Evolutionary conservation across 306 rosid species (phyloP).

Genomic region (Glycyrrhiza uralensis): DNA sequence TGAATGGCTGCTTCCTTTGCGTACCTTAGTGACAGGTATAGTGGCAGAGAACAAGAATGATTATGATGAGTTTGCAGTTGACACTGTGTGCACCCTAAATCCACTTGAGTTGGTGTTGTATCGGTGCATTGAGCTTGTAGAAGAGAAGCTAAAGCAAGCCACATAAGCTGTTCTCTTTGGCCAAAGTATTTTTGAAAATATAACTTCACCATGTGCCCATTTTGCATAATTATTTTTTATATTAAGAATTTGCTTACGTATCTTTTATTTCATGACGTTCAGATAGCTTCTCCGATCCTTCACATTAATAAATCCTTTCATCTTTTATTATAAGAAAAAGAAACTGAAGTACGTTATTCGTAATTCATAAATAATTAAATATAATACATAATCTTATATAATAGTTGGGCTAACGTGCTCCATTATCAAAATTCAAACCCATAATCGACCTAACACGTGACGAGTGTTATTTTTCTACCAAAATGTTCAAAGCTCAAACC

Average conservation of each 20-base stretch:
- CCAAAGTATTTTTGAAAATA: neutral
- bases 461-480: neutral
- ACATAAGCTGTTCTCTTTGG: neutral
- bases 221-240: neutral
- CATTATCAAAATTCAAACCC: conserved; percentile 15
- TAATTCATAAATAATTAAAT: neutral
- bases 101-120: conserved; percentile 83
- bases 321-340: neutral
- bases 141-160: conserved; percentile 55
- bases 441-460: conserved; percentile 43
- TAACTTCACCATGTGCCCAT: neutral
- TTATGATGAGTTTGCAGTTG: conserved; percentile 42
- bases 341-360: too few species aligned
- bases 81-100: conserved; percentile 55
- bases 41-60: conserved; percentile 37
- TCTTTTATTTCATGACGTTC: neutral
- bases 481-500: neutral
- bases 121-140: conserved; percentile 85
- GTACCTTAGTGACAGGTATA: conserved; percentile 39
- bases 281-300: neutral
- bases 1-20: conserved; percentile 51
- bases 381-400: neutral
- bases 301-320: neutral
- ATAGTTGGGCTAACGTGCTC: conserved; percentile 16
- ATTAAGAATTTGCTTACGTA: neutral